These are phyloP conservation scores for Fusarium tricinctum DNA, from an alignment of 2,329 filamentous ascomycete genomes.

Conservation along the genomic window DNA sequence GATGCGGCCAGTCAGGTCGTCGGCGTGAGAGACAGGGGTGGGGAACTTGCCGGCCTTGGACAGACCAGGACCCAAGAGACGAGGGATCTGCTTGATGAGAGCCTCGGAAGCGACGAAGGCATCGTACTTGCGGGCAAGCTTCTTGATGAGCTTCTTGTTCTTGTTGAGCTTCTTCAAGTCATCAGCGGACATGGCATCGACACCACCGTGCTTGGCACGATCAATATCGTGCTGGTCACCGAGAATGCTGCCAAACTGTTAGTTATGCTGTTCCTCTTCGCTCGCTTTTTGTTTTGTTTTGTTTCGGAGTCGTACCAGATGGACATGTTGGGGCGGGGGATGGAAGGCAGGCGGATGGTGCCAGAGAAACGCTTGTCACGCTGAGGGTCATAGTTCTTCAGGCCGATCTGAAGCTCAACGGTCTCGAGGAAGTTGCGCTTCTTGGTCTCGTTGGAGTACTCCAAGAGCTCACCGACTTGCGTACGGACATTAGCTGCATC, in stretches of 20 bases:
- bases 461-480: slow-evolving; percentile 93
- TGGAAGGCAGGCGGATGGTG: slow-evolving; percentile 93
- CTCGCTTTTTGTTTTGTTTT: not conserved
- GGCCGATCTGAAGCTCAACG: slow-evolving; percentile 91
- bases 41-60: slow-evolving; percentile 99
- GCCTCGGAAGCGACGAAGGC: slow-evolving; percentile 97
- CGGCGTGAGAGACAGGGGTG: slow-evolving; percentile 95
- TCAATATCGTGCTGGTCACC: slow-evolving; percentile 96
- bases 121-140: slow-evolving; percentile 99
- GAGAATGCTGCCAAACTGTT: slow-evolving; percentile 62
- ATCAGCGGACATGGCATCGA: slow-evolving; percentile 98
- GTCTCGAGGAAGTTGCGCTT: slow-evolving; percentile 98
- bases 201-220: slow-evolving; percentile 98
- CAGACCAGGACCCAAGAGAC: slow-evolving; percentile 98
- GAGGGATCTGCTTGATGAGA: slow-evolving; percentile 99
- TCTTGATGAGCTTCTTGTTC: slow-evolving; percentile 99
- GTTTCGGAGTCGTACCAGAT: slow-evolving; percentile 69
- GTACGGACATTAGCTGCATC: slow-evolving; percentile 86
- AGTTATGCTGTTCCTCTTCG: slow-evolving; percentile 17
- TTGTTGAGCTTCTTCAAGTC: slow-evolving; percentile 99
- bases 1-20: slow-evolving; percentile 95
- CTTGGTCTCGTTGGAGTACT: slow-evolving; percentile 95
- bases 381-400: slow-evolving; percentile 99
- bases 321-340: slow-evolving; percentile 92
- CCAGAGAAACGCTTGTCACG: slow-evolving; percentile 99